These are phyloP conservation scores for Ascochyta clinopodiicola DNA, from an alignment of 2,329 filamentous ascomycete genomes.

Conservation along the genomic window DNA sequence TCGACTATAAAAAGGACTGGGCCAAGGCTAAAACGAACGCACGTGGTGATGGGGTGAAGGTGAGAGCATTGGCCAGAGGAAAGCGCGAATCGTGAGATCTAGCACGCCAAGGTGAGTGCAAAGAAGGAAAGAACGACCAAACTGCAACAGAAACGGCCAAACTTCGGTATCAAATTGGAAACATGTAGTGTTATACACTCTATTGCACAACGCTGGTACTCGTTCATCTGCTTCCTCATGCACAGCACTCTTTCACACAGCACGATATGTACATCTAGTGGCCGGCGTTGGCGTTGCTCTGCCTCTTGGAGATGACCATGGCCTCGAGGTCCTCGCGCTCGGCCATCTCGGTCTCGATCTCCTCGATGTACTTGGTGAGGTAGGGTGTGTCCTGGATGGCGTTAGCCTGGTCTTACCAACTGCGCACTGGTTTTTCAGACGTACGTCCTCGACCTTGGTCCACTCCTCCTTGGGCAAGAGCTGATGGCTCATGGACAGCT, in stretches of 20 bases:
- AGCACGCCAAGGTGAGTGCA: not conserved
- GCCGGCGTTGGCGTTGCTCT: slow-evolving; percentile 34
- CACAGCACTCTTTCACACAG: slow-evolving; percentile 17
- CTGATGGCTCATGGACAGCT: slow-evolving; percentile 72
- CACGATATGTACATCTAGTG: slow-evolving; percentile 37
- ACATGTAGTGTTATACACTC: slow-evolving; percentile 49
- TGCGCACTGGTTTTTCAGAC: slow-evolving; percentile 1
- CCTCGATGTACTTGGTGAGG: slow-evolving; percentile 70
- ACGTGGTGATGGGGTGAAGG: not conserved
- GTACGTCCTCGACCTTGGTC: slow-evolving; percentile 71
- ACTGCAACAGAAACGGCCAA: slow-evolving; percentile 3
- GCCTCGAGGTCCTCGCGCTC: slow-evolving; percentile 74
- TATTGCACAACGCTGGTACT: slow-evolving; percentile 43
- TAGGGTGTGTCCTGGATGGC: slow-evolving; percentile 67
- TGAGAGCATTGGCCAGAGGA: not conserved
- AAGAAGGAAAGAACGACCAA: not conserved
- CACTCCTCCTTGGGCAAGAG: slow-evolving; percentile 70
- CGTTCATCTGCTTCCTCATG: slow-evolving; percentile 23
- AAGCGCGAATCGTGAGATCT: not conserved
- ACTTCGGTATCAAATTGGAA: slow-evolving; percentile 22
- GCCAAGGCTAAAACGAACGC: not conserved
- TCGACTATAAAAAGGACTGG: not conserved
- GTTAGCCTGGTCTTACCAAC: slow-evolving; percentile 18
- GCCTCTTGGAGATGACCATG: slow-evolving; percentile 62
- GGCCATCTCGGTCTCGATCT: slow-evolving; percentile 70